A percentile compares a stretch with the other conserved stretches of the same genome.
phyloP scores from a whole-genome alignment of 331 rosid genomes.

The Ulmus americana region DNA sequence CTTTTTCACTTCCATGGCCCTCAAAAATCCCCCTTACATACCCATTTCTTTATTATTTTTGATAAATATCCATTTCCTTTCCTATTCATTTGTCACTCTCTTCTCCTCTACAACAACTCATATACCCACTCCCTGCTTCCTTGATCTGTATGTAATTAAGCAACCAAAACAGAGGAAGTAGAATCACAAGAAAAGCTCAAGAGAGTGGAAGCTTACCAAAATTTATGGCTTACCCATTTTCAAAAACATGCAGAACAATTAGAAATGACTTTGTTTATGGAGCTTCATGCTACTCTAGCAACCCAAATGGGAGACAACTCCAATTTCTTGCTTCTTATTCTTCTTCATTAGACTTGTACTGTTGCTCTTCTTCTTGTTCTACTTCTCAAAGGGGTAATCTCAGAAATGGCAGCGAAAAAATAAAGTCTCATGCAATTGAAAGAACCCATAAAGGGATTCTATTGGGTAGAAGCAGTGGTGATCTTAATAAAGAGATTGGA shows the following conservation, averaged over 20 bases:
- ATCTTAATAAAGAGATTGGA: neutral
- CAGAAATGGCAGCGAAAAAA: neutral
- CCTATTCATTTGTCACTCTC: too few relatives aligned
- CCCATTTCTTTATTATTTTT: neutral
- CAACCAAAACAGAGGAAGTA: neutral
- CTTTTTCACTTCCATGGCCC: neutral
- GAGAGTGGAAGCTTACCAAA: neutral
- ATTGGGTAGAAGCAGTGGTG: slow-evolving; percentile 1
- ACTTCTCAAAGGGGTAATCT: slow-evolving; percentile 7
- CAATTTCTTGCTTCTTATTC: neutral
- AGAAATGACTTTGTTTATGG: slow-evolving; percentile 10
- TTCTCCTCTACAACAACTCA: too few relatives aligned
- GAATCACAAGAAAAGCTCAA: neutral
- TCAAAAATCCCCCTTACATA: neutral
- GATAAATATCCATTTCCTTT: neutral
- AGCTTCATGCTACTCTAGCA: slow-evolving; percentile 15
- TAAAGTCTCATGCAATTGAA: slow-evolving; percentile 14
- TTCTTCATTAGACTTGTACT: slow-evolving; percentile 10
- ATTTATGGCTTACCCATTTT: slow-evolving; percentile 20
- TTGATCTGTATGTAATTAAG: neutral
- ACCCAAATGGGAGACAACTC: slow-evolving; percentile 1
- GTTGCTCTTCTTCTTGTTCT: slow-evolving; percentile 2
- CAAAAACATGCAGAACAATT: slow-evolving; percentile 14
- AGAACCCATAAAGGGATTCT: slow-evolving; percentile 5
- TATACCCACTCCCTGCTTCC: neutral